A percentile compares a stretch with the other conserved stretches of the same genome.
phyloP scores from a whole-genome alignment of 2,329 filamentous ascomycete species.

The Pestalotiopsis sp. region DNA sequence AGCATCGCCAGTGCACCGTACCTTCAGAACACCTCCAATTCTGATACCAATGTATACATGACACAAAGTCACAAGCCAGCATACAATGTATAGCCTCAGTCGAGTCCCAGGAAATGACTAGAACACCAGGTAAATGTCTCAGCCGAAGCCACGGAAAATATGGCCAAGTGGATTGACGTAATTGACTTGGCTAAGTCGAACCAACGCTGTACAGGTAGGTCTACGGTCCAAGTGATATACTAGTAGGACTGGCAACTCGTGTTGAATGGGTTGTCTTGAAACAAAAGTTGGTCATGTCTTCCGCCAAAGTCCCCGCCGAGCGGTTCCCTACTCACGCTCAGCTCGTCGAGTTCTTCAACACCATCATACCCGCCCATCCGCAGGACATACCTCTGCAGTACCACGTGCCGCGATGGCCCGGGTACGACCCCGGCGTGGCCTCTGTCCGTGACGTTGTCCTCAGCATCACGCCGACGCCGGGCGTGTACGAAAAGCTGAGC shows the following conservation, averaged over 20 bases:
- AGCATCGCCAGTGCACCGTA: background rate
- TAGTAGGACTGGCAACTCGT: background rate
- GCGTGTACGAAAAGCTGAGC: conserved; percentile 17
- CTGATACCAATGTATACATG: background rate
- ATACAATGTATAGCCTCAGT: background rate
- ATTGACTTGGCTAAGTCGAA: background rate
- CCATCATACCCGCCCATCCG: background rate
- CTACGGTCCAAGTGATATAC: background rate
- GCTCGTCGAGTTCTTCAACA: conserved; percentile 8
- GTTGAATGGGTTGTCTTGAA: background rate
- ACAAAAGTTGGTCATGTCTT: background rate
- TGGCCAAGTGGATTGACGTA: background rate
- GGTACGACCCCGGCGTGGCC: conserved; percentile 1
- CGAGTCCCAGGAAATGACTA: background rate
- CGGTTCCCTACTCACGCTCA: conserved; percentile 1
- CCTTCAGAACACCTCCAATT: background rate
- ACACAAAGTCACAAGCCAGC: background rate
- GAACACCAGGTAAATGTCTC: background rate
- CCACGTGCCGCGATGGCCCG: conserved; percentile 16
- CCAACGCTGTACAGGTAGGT: background rate
- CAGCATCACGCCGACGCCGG: conserved; percentile 20
- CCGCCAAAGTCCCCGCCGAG: background rate
- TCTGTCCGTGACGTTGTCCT: conserved; percentile 15
- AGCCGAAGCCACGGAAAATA: background rate
- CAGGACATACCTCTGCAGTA: conserved; percentile 15